Evolutionary conservation across 306 rosid genomes (phyloP).

Genomic region (Prunus campanulata): DNA sequence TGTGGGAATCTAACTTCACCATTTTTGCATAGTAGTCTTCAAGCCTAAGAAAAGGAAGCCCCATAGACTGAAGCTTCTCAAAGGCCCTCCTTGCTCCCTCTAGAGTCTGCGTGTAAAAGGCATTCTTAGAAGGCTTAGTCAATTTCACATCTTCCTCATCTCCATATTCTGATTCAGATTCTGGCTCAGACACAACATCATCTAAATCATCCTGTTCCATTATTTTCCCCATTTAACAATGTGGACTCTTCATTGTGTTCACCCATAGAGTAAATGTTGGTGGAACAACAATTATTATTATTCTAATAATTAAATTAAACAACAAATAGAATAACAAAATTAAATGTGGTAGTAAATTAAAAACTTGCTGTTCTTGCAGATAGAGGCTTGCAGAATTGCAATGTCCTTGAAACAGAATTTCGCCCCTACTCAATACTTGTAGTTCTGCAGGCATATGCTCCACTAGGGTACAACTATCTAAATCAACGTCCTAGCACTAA

Average conservation of each 20-base stretch:
- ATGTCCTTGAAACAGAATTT: too few species aligned
- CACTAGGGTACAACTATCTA: too few species aligned
- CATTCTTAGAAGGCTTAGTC: slow-evolving; percentile 61
- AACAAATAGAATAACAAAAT: too few species aligned
- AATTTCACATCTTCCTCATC: slow-evolving; percentile 53
- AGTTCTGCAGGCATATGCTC: too few species aligned
- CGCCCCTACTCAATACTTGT: too few species aligned
- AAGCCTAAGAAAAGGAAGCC: slow-evolving; percentile 76
- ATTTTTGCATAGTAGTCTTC: slow-evolving; percentile 83
- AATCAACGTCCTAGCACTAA: too few species aligned
- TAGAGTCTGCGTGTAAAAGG: slow-evolving; percentile 77
- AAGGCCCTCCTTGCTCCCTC: slow-evolving; percentile 80
- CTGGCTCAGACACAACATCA: slow-evolving; percentile 45
- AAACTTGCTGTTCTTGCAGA: too few species aligned
- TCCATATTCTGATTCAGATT: slow-evolving; percentile 45
- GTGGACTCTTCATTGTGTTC: slow-evolving; percentile 11
- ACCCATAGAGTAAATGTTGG: slow-evolving; percentile 38
- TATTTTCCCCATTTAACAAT: slow-evolving; percentile 18
- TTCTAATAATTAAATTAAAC: too few species aligned
- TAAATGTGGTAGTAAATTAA: too few species aligned
- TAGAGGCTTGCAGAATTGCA: too few species aligned
- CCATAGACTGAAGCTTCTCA: slow-evolving; percentile 64
- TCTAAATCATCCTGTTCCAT: slow-evolving; percentile 27
- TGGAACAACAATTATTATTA: too few species aligned
- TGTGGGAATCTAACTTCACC: slow-evolving; percentile 87